Evolutionary conservation across 805 yeast genomes (phyloP), one percentile per base, ranked within the genome.

Genomic region (Saccharomycopsis javanensis): DNA sequence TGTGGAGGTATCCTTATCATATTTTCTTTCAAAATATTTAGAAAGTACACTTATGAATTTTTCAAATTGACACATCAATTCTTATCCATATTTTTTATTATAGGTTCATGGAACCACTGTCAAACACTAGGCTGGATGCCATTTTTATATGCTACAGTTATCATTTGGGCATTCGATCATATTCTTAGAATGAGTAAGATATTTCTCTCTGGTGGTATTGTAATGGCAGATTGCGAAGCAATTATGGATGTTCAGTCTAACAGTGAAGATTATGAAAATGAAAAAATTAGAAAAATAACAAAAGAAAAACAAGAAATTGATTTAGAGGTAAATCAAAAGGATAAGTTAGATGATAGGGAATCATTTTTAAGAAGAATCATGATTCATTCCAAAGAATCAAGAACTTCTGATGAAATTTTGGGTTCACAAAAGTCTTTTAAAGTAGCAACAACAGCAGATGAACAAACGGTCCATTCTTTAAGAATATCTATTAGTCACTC

Each of bases 21-120:
- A 13, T 60, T 68, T 33, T 69, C 78, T 3, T 62, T 67, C 18
- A 66, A 68, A 18, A 38, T 64, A 20, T 55, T 72, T 27, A 69
- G 81, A 55, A 68, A 68, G 33, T 61, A 63, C 42, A 63, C 67
- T 52, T 79, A 79, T 63, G 83, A 79, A 62, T 60, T 71, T 50
- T 79, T 79, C 63, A 73, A 79, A 46, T 62, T 68, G 57, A 53
- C 71, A 3, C 84, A 79, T 64, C 74, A 75, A 34, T 42, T 72
- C 1, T 55, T 78, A 50, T 73, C 75, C 2, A 58, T 72, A 5
- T 51, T 75, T 0, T 79, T 79, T 60, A 67, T 77, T 13, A 66
- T 71, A 53, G 76, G 78, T 7, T 67, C 74, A 20, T 78, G 79
- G 75, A 71, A 71, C 52, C 82, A 78, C 61, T 75, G 81, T 54